Evolutionary conservation across 176 grass and related monocot genomes (phyloP).

Genomic region (Sorghum bicolor): Sorghum_bicolor_NCBIv3 NC_012871.2:61944501-61945000

Average conservation of each 20-base stretch:
- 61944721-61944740: background rate
- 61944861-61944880: background rate
- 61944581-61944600: constrained; percentile 75
- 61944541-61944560: constrained; percentile 86
- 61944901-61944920: too few relatives aligned
- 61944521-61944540: constrained; percentile 80
- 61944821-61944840: background rate
- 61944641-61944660: constrained; percentile 11
- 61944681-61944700: background rate
- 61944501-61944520: constrained; percentile 58
- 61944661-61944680: constrained; percentile 10
- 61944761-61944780: background rate
- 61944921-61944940: too few relatives aligned
- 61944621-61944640: constrained; percentile 31
- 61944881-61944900: background rate
- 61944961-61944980: too few relatives aligned
- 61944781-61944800: background rate
- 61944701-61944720: background rate
- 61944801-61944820: background rate
- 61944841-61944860: background rate
- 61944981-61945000: too few relatives aligned
- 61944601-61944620: background rate
- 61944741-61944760: background rate
- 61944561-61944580: constrained; percentile 91
- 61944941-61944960: too few relatives aligned